Evolutionary conservation across 805 yeast species (phyloP).

Genomic region (Wickerhamiella azymoides): DNA sequence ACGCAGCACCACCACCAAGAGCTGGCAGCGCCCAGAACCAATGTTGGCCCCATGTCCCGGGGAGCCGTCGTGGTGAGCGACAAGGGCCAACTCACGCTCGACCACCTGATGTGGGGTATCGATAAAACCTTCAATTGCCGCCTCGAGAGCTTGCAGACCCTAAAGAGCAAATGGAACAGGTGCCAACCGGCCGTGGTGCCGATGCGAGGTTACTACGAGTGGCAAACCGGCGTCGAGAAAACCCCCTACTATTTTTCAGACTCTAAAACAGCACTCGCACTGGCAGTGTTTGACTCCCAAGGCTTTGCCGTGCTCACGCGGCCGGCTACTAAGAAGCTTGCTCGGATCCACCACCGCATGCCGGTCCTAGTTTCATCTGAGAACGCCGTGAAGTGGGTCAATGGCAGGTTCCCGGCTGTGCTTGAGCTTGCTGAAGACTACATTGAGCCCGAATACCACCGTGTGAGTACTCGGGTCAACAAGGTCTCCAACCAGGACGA

Average conservation of each 20-base stretch:
- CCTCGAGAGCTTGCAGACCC: constrained; percentile 40
- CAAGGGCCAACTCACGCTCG: constrained; percentile 16
- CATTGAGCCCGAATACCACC: constrained; percentile 35
- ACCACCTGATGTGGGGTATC: constrained; percentile 69
- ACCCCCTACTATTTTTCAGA: constrained; percentile 54
- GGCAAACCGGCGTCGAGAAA: constrained; percentile 39
- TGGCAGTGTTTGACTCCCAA: constrained; percentile 39
- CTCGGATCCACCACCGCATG: constrained; percentile 66
- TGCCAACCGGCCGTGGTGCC: constrained; percentile 62
- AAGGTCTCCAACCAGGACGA: constrained; percentile 37
- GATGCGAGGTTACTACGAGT: constrained; percentile 75
- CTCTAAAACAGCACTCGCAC: constrained; percentile 38
- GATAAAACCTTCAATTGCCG: constrained; percentile 70
- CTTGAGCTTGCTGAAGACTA: constrained; percentile 30
- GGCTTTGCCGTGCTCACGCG: constrained; percentile 66
- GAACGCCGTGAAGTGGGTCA: constrained; percentile 39
- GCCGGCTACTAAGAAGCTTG: constrained; percentile 44
- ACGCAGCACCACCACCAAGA: not conserved
- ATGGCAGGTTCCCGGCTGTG: constrained; percentile 43
- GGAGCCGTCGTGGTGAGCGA: not conserved
- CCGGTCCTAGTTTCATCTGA: constrained; percentile 53
- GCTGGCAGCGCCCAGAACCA: not conserved
- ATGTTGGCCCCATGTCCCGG: not conserved
- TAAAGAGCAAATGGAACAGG: constrained; percentile 43
- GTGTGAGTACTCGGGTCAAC: constrained; percentile 53